A percentile compares a stretch with the other conserved stretches of the same genome.
Conservation (phyloP, 108 stramenopile genomes). For the Stephanodiscus minutulus region DNA sequence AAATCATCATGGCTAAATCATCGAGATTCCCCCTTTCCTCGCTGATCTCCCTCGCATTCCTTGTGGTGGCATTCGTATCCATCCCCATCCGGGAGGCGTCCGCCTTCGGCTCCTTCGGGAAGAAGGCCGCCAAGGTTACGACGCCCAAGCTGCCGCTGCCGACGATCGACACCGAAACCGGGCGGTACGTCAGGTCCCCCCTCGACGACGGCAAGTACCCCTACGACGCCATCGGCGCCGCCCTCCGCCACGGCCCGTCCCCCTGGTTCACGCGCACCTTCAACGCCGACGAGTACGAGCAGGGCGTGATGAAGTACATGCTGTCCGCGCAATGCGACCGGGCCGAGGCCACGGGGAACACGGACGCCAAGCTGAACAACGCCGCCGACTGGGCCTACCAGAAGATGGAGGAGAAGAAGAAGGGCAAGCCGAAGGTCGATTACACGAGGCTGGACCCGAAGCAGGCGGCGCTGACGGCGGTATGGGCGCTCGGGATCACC, state of each 20-base stretch:
- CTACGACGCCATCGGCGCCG: conserved; percentile 61
- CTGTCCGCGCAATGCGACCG: conserved; percentile 36
- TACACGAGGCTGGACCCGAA: conserved; percentile 54
- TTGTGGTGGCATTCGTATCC: conserved; percentile 1
- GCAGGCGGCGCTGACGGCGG: conserved; percentile 41
- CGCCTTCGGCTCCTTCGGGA: conserved; percentile 30
- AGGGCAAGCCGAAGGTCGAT: conserved; percentile 58
- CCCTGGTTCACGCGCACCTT: conserved; percentile 51
- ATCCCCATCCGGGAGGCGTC: conserved; percentile 6
- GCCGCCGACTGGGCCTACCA: conserved; percentile 72
- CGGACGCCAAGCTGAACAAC: conserved; percentile 67
- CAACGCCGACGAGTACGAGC: conserved; percentile 61
- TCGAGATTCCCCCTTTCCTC: conserved; percentile 4
- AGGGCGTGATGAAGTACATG: conserved; percentile 64
- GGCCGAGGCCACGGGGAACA: conserved; percentile 58
- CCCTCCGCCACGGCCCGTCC: conserved; percentile 57
- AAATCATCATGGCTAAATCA: too few species aligned
- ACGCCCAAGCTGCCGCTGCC: conserved; percentile 40
- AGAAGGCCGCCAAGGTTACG: neutral
- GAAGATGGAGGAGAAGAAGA: conserved; percentile 58
- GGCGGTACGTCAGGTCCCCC: conserved; percentile 34
- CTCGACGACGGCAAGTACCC: conserved; percentile 54
- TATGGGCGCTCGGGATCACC: conserved; percentile 55
- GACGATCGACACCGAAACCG: conserved; percentile 45
- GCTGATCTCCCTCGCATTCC: conserved; percentile 4